Conservation (phyloP, 495 filamentous ascomycete genomes). For the Glarea lozoyensis region DNA sequence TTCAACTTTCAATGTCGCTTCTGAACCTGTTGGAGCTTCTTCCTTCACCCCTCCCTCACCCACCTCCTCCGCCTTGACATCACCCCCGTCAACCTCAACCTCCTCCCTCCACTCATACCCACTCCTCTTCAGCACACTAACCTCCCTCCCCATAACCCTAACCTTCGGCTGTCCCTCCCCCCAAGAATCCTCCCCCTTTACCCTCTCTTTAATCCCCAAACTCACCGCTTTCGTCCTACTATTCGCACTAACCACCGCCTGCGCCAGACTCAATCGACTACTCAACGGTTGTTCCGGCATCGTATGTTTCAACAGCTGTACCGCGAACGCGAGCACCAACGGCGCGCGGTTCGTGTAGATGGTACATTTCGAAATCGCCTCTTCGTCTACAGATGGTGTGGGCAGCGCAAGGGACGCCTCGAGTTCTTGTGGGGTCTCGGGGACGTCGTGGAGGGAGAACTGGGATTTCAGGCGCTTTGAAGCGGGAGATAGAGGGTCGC, state of each 20-base stretch:
- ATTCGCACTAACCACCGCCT: slow-evolving; percentile 72
- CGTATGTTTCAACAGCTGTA: slow-evolving; percentile 62
- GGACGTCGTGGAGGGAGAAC: slow-evolving; percentile 26
- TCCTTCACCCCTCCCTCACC: slow-evolving; percentile 7
- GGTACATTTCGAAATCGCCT: slow-evolving; percentile 44
- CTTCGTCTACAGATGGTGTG: slow-evolving; percentile 40
- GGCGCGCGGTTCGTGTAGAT: slow-evolving; percentile 73
- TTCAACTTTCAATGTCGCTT: not conserved
- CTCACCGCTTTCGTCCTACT: slow-evolving; percentile 65
- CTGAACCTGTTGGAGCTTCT: not conserved
- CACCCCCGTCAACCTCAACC: slow-evolving; percentile 23
- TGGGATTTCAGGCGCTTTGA: slow-evolving; percentile 37
- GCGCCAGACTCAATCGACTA: slow-evolving; percentile 66
- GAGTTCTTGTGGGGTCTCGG: slow-evolving; percentile 48
- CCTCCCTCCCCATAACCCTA: slow-evolving; percentile 60
- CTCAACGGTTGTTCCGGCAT: slow-evolving; percentile 81
- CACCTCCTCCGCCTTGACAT: slow-evolving; percentile 8
- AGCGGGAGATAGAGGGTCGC: slow-evolving; percentile 17
- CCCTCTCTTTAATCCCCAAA: slow-evolving; percentile 61
- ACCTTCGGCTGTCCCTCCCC: slow-evolving; percentile 66
- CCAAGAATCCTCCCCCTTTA: slow-evolving; percentile 60
- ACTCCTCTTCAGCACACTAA: slow-evolving; percentile 65
- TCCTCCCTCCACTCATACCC: slow-evolving; percentile 56
- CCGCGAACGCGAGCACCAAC: slow-evolving; percentile 71
- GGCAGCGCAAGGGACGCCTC: slow-evolving; percentile 62